These are phyloP conservation scores for Haplosporangium sp. DNA, from an alignment of 371 early-diverging fungal species.

Conservation along the genomic window DNA sequence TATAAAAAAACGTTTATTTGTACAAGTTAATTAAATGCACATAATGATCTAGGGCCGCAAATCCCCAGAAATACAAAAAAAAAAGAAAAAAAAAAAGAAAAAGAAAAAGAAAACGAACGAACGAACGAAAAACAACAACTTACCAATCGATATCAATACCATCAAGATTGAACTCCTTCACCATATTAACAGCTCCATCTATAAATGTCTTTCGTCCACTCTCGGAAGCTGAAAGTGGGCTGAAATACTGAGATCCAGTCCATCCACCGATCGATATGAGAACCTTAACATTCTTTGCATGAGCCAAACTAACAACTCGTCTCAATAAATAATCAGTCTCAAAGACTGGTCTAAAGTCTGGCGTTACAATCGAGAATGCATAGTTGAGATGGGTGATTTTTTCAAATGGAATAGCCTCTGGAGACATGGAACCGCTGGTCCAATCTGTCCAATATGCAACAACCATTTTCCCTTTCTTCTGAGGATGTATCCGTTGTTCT, in stretches of 20 bases:
- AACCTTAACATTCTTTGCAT: constrained; percentile 60
- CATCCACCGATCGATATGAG: constrained; percentile 81
- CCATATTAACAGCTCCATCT: constrained; percentile 53
- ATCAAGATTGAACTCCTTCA: constrained; percentile 64
- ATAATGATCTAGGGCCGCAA: neutral
- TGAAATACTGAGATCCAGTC: constrained; percentile 75
- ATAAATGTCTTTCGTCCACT: constrained; percentile 62
- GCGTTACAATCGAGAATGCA: constrained; percentile 49
- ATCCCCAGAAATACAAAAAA: too few species aligned
- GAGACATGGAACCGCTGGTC: constrained; percentile 39
- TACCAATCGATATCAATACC: constrained; percentile 71
- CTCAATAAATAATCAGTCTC: constrained; percentile 36
- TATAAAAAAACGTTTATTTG: too few species aligned
- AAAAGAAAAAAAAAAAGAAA: too few species aligned
- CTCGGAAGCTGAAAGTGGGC: constrained; percentile 61
- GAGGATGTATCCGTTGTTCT: neutral
- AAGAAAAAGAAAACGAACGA: too few species aligned
- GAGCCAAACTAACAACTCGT: constrained; percentile 32
- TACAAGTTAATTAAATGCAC: neutral
- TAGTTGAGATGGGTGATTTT: constrained; percentile 58
- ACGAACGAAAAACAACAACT: constrained; percentile 2
- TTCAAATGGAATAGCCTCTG: constrained; percentile 51
- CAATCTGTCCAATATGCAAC: constrained; percentile 56
- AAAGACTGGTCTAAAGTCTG: constrained; percentile 41
- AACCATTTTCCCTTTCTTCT: constrained; percentile 38